Conservation (phyloP, 1,284 basidiomycete species). For the Schizophyllum commune region DNA sequence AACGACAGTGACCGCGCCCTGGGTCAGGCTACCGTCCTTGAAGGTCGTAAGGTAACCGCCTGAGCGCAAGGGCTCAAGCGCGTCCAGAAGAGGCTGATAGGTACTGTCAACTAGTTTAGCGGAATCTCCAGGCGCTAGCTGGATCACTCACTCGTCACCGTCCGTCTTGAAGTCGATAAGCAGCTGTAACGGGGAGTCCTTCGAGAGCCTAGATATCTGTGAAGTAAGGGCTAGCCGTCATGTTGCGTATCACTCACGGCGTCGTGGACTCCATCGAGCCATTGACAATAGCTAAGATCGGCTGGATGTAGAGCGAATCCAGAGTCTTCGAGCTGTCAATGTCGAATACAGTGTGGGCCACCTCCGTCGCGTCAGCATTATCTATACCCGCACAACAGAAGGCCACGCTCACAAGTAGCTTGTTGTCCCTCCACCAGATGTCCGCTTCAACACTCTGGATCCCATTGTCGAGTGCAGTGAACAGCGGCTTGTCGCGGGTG, state of each 20-base stretch:
- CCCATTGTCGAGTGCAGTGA: constrained; percentile 41
- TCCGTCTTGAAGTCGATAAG: constrained; percentile 48
- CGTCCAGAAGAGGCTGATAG: constrained; percentile 35
- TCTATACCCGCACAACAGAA: no score
- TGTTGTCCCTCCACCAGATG: constrained; percentile 39
- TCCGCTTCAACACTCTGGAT: constrained; percentile 51
- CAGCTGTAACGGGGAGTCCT: constrained; percentile 34
- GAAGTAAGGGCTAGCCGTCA: constrained; percentile 26
- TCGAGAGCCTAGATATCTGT: constrained; percentile 33
- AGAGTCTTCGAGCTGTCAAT: constrained; percentile 24
- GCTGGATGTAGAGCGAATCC: constrained; percentile 41
- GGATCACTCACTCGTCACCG: constrained; percentile 27
- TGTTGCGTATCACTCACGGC: constrained; percentile 23
- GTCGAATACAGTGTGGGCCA: constrained; percentile 38
- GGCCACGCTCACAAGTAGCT: constrained; percentile 41
- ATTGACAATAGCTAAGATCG: constrained; percentile 34
- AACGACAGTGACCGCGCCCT: constrained; percentile 35
- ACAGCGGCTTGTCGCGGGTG: constrained; percentile 45
- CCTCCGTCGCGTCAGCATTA: no score
- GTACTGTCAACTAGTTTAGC: constrained; percentile 23
- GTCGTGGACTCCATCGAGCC: constrained; percentile 31
- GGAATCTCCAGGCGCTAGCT: background rate
- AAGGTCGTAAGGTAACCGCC: constrained; percentile 42
- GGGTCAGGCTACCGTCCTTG: constrained; percentile 29
- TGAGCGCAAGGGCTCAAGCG: constrained; percentile 38